phyloP scores from a whole-genome alignment of 116 monocot species.

The Zostera marina region DNA sequence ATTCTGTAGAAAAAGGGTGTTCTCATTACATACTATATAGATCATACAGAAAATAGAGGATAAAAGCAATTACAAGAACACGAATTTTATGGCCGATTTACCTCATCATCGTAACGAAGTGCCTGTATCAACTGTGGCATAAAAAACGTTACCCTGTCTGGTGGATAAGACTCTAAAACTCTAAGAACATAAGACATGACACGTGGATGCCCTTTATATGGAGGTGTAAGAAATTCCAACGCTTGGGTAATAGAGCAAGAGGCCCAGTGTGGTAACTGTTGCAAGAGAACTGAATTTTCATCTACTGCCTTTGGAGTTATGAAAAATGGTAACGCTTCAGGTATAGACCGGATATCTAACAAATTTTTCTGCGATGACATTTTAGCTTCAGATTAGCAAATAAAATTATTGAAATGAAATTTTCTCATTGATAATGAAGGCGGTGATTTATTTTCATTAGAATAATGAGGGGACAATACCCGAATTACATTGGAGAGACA shows the following conservation, averaged over 20 bases:
- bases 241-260: slow-evolving; percentile 93
- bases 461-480: too few relatives aligned
- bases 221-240: slow-evolving; percentile 83
- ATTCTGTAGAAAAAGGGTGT: too few relatives aligned
- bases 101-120: slow-evolving; percentile 93
- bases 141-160: slow-evolving; percentile 90
- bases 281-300: slow-evolving; percentile 74
- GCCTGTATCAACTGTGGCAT: slow-evolving; percentile 98
- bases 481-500: too few relatives aligned
- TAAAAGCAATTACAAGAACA: too few relatives aligned
- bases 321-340: slow-evolving; percentile 85
- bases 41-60: too few relatives aligned
- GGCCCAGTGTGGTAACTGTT: slow-evolving; percentile 96
- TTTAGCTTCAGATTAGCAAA: not conserved
- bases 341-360: slow-evolving; percentile 63
- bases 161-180: slow-evolving; percentile 95
- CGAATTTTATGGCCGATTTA: slow-evolving; percentile 10
- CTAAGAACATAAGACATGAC: slow-evolving; percentile 97
- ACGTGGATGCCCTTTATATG: slow-evolving; percentile 88
- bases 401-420: too few relatives aligned
- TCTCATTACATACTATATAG: too few relatives aligned
- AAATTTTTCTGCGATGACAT: slow-evolving; percentile 43
- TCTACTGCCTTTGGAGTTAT: slow-evolving; percentile 91
- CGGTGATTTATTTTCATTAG: too few relatives aligned
- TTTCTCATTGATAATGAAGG: too few relatives aligned